Evolutionary conservation across 352 stramenopile genomes (phyloP), one percentile per base, ranked within the genome.

Genomic region (Aphanomyces stellatus): DNA sequence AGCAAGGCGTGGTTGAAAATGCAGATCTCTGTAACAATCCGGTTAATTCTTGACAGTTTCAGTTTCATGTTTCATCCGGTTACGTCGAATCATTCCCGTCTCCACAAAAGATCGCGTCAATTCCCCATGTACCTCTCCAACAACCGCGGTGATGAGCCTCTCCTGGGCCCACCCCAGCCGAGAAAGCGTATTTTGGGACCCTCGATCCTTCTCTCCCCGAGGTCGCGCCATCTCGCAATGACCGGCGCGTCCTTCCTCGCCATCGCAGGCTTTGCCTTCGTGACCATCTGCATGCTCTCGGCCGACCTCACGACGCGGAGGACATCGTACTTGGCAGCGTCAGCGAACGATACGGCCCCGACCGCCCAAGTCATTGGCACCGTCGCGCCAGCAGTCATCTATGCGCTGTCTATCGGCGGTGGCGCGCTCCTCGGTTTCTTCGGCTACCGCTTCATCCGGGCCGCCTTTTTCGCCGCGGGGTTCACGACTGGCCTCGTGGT

Each of bases 381-480:
- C 1, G 30, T 60, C 13, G 60, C 60, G 5, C 60, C 60, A 19
- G 60, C n/a, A 2, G 42, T 67, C 19, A 41, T 67, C 19, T 67
- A 67, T 28, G 49, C 34, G 8, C 27, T 69, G 10, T n/a, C 62
- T 2, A 69, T 51, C 10, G 25, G 28, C 4, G 53, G 46, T 19
- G 62, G 62, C 27, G 25, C 46, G 28, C 6, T 79, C 19, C 25
- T 74, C 11, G 55, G 69, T 3, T 72, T 76, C 51, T 34, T 65
- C 35, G 72, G 74, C 13, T 74, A 76, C 53, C 68, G 74, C 22
- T 75, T 76, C 63, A 51, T 79, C 68, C 73, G 70, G 24, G 70
- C 73, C 51, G 70, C 72, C 8, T 51, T 77, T 7, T 79, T 81
- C 43, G 41, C 55, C 4, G 71, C 69, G 40, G 71, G 71, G 3